phyloP scores from a whole-genome alignment of 2,329 filamentous ascomycete species.

The Arthrobotrys iridis region DNA sequence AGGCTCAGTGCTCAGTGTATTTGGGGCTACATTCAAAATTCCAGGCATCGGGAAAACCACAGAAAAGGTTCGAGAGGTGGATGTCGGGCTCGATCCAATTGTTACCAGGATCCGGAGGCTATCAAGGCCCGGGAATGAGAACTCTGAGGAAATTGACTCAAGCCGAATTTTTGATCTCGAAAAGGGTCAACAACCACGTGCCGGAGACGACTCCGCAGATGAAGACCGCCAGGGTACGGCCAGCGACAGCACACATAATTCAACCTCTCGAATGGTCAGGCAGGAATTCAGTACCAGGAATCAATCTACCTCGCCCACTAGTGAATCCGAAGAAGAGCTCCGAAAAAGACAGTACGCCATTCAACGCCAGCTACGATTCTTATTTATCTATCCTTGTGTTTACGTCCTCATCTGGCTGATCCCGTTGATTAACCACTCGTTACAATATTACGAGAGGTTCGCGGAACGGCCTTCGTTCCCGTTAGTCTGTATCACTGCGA shows the following conservation, averaged over 20 bases:
- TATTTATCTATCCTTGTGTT: constrained; percentile 79
- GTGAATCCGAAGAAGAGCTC: constrained; percentile 32
- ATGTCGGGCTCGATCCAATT: constrained; percentile 21
- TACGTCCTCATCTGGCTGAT: constrained; percentile 78
- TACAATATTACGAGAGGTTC: constrained; percentile 68
- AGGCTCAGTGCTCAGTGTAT: constrained; percentile 37
- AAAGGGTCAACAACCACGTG: constrained; percentile 14
- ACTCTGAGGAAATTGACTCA: constrained; percentile 7
- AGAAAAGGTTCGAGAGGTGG: constrained; percentile 37
- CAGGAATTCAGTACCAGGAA: not conserved
- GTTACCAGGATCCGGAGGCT: constrained; percentile 19
- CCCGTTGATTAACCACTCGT: constrained; percentile 73
- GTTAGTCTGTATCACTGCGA: constrained; percentile 68
- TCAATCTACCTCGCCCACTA: not conserved
- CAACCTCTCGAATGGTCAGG: constrained; percentile 22
- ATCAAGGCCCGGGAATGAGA: constrained; percentile 17
- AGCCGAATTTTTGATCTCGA: constrained; percentile 29
- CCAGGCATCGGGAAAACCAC: constrained; percentile 16
- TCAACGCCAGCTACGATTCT: constrained; percentile 73
- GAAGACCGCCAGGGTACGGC: constrained; percentile 20
- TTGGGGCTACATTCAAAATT: constrained; percentile 49
- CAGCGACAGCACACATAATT: constrained; percentile 32
- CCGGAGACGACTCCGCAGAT: constrained; percentile 1
- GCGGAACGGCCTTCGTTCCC: constrained; percentile 68
- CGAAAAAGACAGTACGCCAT: constrained; percentile 62